A percentile compares a stretch with the other conserved stretches of the same genome.
Evolutionary conservation across 192 early-diverging fungal genomes (phyloP).

Genomic region (Haplosporangium gracile): DNA sequence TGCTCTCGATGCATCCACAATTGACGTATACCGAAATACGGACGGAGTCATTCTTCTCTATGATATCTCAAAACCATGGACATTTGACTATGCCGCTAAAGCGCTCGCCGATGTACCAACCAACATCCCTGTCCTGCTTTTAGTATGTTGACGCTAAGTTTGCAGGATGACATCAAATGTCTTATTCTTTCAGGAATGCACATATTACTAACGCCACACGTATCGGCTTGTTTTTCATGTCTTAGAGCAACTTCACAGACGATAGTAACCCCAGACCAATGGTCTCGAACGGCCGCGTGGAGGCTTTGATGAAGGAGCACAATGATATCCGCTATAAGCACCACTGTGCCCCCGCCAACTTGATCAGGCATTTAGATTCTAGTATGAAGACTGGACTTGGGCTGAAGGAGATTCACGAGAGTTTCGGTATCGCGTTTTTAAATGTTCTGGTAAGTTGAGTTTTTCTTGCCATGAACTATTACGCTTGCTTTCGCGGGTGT

Average conservation of each 20-base stretch:
- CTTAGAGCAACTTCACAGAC: constrained; percentile 59
- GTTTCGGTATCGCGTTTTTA: constrained; percentile 69
- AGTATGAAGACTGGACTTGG: constrained; percentile 68
- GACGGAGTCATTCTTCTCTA: constrained; percentile 69
- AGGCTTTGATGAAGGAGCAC: constrained; percentile 31
- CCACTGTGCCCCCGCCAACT: constrained; percentile 58
- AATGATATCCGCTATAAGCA: constrained; percentile 18
- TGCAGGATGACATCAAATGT: not conserved
- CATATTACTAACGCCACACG: not conserved
- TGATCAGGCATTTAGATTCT: constrained; percentile 65
- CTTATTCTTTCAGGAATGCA: not conserved
- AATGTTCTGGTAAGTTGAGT: constrained; percentile 62
- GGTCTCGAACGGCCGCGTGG: constrained; percentile 1
- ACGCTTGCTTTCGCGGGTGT: not conserved
- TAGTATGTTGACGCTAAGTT: constrained; percentile 48
- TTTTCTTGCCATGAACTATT: not conserved
- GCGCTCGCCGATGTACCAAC: constrained; percentile 59
- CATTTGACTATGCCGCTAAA: constrained; percentile 68
- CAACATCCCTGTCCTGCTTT: constrained; percentile 61
- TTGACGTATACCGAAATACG: constrained; percentile 72
- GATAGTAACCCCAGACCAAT: constrained; percentile 22
- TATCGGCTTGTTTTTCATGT: not conserved
- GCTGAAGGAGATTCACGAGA: constrained; percentile 66
- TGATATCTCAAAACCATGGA: constrained; percentile 73
- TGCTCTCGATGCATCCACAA: constrained; percentile 66